These are phyloP conservation scores for Moricandia arvensis DNA, from an alignment of 345 rosid genomes.

Conservation along the genomic window DNA sequence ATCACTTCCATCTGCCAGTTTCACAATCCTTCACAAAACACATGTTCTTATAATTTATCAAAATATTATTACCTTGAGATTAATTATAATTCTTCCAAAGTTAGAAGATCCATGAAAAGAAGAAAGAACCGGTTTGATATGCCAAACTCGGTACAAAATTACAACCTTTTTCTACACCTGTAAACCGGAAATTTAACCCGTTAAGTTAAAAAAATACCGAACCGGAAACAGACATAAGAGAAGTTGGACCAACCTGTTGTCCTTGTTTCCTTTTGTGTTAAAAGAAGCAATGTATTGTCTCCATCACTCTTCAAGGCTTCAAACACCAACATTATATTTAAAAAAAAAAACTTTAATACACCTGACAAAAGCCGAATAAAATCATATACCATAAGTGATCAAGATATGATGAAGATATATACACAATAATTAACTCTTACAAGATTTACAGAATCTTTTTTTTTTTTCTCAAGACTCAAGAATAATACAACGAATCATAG, in stretches of 20 bases:
- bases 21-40: constrained; percentile 39
- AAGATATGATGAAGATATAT: constrained; percentile 26
- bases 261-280: constrained; percentile 36
- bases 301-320: constrained; percentile 56
- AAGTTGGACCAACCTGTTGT: constrained; percentile 52
- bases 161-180: constrained; percentile 56
- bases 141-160: constrained; percentile 38
- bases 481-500: constrained; percentile 10
- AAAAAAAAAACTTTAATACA: constrained; percentile 35
- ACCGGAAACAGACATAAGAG: constrained; percentile 41
- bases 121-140: constrained; percentile 25
- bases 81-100: not conserved
- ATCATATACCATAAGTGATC: constrained; percentile 31
- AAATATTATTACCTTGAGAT: not conserved
- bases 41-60: not conserved
- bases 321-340: constrained; percentile 34
- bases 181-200: constrained; percentile 30
- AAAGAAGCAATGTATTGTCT: constrained; percentile 67
- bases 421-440: constrained; percentile 21
- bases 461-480: constrained; percentile 24
- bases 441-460: constrained; percentile 17
- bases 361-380: constrained; percentile 62
- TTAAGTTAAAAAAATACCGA: constrained; percentile 28
- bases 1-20: constrained; percentile 42
- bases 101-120: constrained; percentile 8